Base-by-base conservation (phyloP, 1,284 basidiomycete genomes). In the Fomitopsis schrenkii region DNA sequence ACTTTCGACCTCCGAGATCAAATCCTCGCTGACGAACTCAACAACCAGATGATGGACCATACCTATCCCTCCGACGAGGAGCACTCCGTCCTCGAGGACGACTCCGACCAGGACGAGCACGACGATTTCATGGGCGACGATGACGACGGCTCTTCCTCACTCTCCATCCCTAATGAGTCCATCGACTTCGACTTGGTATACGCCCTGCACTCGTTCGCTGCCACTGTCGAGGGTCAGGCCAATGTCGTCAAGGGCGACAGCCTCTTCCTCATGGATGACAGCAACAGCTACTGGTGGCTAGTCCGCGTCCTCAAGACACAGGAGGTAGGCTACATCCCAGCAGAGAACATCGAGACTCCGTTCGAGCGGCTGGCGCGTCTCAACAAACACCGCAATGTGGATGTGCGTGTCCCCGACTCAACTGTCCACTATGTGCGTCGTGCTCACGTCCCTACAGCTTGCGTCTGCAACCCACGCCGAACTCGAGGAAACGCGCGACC, bases 261-360 rank as follows among this genome's bases (percentile, higher is more conserved):
- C 64, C 83, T 98, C 41, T 90, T 94, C 70, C 80, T 98, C 48
- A 93, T 97, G 83, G 95, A 98, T 77, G 95, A 98, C 74, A 94
- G 90, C 63, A 97, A 98, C 76, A 94, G 92, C 74, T 98, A 97
- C 77, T 97, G 95, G 95, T 97, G 95, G 95, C 88, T 97, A 56
- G 95, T 98, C 17, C 86, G 94, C 58, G 95, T 97, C 5, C 85
- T 98, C 69, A 98, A 96, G 80, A 98, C 94, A 2, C 95, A 98
- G 75, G 96, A 98, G 71, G 94, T 99, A n/a, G 97, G 97, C 1
- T 99, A 99, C 75, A 99, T 99, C 58, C 97, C 97, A 17, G 97
- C 97, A 0, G 97, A 99, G 78, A 99, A 99, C 75, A 98, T 99
- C 70, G 97, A 99, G 76, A 99, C 97, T 0, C 97, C 97, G 0